Percentiles rank a stretch among this genome's conserved stretches.
Conservation (phyloP, 2,329 filamentous ascomycete species). For the Colletotrichum eremochloae region DNA sequence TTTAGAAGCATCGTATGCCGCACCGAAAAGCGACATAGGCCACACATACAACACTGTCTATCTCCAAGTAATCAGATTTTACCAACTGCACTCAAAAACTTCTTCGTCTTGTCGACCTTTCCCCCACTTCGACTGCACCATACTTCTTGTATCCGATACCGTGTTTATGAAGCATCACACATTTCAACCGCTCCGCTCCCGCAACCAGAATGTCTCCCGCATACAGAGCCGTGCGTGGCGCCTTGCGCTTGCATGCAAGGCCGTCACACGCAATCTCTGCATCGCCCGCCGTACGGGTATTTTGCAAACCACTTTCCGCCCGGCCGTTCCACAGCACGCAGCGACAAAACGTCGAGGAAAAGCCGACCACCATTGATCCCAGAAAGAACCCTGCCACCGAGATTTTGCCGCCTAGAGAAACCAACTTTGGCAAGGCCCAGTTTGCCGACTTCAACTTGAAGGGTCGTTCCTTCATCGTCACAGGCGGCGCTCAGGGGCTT, state of each 20-base stretch:
- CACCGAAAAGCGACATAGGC: no score
- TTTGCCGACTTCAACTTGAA: constrained; percentile 78
- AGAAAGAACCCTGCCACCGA: constrained; percentile 46
- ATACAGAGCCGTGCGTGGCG: constrained; percentile 11
- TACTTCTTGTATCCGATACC: not conserved
- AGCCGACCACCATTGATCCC: constrained; percentile 46
- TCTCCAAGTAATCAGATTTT: not conserved
- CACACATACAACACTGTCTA: no score
- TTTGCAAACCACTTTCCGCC: not conserved
- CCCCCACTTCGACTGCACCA: no score
- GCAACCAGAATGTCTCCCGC: not conserved
- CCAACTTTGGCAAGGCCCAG: constrained; percentile 51
- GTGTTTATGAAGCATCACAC: not conserved
- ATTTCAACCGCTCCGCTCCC: not conserved
- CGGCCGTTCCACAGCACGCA: constrained; percentile 22
- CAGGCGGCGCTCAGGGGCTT: constrained; percentile 78
- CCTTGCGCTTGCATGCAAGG: not conserved
- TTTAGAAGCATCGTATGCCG: not conserved
- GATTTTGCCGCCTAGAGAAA: constrained; percentile 42
- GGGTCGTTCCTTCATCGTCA: constrained; percentile 78
- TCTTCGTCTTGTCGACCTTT: no score
- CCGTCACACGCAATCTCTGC: not conserved
- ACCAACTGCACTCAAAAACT: not conserved
- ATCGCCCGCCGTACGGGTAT: not conserved
- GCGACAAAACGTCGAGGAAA: constrained; percentile 6